phyloP scores from a whole-genome alignment of 805 yeast species.

The Pichia exigua region DNA sequence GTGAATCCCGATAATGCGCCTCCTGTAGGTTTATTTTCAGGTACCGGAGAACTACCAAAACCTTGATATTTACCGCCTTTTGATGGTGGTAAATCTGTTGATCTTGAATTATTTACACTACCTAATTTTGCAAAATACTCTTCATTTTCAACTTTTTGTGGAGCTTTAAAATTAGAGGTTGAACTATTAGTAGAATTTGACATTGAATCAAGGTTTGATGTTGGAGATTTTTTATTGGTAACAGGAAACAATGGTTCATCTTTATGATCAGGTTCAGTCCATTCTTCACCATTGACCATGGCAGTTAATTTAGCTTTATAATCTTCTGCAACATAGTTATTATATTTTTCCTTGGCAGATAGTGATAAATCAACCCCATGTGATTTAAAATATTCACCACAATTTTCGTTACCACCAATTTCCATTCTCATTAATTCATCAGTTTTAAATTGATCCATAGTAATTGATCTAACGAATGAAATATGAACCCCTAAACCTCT shows the following conservation, averaged over 20 bases:
- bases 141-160: slow-evolving; percentile 55
- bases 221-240: slow-evolving; percentile 9
- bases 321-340: slow-evolving; percentile 89
- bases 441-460: slow-evolving; percentile 97
- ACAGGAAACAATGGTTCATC: slow-evolving; percentile 34
- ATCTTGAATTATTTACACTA: slow-evolving; percentile 57
- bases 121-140: slow-evolving; percentile 78
- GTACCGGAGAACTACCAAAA: slow-evolving; percentile 72
- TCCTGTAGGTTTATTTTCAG: slow-evolving; percentile 19
- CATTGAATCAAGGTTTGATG: not conserved
- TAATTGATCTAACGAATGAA: slow-evolving; percentile 91
- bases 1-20: slow-evolving; percentile 51
- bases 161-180: not conserved
- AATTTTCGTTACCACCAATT: slow-evolving; percentile 81
- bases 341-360: slow-evolving; percentile 70
- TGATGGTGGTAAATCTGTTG: slow-evolving; percentile 78
- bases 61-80: slow-evolving; percentile 93
- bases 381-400: slow-evolving; percentile 55
- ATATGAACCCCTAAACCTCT: slow-evolving; percentile 95
- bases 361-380: slow-evolving; percentile 63
- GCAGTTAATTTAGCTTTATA: slow-evolving; percentile 78
- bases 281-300: slow-evolving; percentile 63
- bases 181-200: not conserved
- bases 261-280: slow-evolving; percentile 55
- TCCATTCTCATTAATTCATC: slow-evolving; percentile 91